A percentile compares a stretch with the other conserved stretches of the same genome.
phyloP scores from a whole-genome alignment of 306 rosid genomes.

The Bauhinia variegata region DNA sequence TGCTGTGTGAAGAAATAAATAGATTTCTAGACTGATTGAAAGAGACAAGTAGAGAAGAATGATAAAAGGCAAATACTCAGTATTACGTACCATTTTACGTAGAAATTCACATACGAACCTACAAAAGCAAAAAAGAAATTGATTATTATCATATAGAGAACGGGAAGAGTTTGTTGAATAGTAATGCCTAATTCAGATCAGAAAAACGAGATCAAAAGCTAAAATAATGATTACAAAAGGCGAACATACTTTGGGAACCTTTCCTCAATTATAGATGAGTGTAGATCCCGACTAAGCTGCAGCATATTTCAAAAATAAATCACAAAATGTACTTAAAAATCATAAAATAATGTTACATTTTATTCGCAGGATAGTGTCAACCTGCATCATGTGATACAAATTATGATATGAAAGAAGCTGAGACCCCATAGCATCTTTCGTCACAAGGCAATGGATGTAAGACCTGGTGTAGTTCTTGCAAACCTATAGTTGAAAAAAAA shows the following conservation, averaged over 20 bases:
- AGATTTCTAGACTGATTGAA: background rate
- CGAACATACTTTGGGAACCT: slow-evolving; percentile 82
- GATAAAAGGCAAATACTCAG: slow-evolving; percentile 2
- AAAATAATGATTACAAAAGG: slow-evolving; percentile 23
- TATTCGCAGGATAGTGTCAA: slow-evolving; percentile 35
- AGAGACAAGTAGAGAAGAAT: slow-evolving; percentile 5
- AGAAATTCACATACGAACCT: slow-evolving; percentile 90
- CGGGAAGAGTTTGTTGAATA: slow-evolving; percentile 20
- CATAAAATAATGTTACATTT: background rate
- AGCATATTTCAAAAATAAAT: slow-evolving; percentile 41
- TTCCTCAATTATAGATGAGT: slow-evolving; percentile 75
- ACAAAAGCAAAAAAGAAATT: slow-evolving; percentile 29
- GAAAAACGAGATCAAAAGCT: slow-evolving; percentile 14
- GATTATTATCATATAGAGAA: slow-evolving; percentile 31
- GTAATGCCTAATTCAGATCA: slow-evolving; percentile 18
- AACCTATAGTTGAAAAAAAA: slow-evolving; percentile 57
- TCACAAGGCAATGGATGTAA: slow-evolving; percentile 90
- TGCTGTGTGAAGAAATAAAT: background rate
- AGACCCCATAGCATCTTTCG: slow-evolving; percentile 98
- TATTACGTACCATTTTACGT: slow-evolving; percentile 67
- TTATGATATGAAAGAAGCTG: slow-evolving; percentile 96
- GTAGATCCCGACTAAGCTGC: slow-evolving; percentile 92
- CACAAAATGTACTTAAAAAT: background rate
- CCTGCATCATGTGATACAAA: slow-evolving; percentile 91
- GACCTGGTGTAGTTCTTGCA: slow-evolving; percentile 93